These are phyloP conservation scores for Lactarius quietus DNA, from an alignment of 768 basidiomycete species.

Conservation along the genomic window DNA sequence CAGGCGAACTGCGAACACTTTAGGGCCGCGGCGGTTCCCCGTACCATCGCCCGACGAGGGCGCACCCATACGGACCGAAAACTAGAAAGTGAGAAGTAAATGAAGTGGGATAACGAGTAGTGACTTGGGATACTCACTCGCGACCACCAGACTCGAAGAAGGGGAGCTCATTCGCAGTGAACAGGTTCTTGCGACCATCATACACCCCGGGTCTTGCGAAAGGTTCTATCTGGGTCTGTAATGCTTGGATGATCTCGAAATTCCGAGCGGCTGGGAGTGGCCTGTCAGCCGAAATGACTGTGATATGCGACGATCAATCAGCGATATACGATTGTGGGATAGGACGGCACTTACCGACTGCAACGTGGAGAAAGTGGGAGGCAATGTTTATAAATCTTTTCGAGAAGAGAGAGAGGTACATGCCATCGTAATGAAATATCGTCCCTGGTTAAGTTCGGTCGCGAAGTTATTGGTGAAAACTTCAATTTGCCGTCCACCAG, in stretches of 20 bases:
- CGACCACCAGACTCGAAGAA: slow-evolving; percentile 46
- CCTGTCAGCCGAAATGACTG: slow-evolving; percentile 68
- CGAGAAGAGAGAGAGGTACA: slow-evolving; percentile 29
- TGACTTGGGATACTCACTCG: slow-evolving; percentile 39
- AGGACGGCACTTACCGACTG: slow-evolving; percentile 43
- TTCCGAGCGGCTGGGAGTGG: slow-evolving; percentile 62
- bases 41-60: slow-evolving; percentile 16
- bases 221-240: slow-evolving; percentile 58
- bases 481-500: slow-evolving; percentile 43
- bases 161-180: slow-evolving; percentile 56
- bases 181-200: slow-evolving; percentile 78
- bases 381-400: not conserved
- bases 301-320: slow-evolving; percentile 5
- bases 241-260: slow-evolving; percentile 59
- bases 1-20: slow-evolving; percentile 64
- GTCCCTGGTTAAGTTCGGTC: slow-evolving; percentile 55
- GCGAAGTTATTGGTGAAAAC: slow-evolving; percentile 61
- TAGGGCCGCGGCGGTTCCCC: slow-evolving; percentile 41
- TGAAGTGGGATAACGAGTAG: slow-evolving; percentile 4
- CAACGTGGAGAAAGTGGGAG: not conserved
- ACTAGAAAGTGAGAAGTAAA: slow-evolving; percentile 39
- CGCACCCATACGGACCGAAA: slow-evolving; percentile 51
- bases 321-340: not conserved
- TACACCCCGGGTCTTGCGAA: slow-evolving; percentile 75
- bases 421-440: slow-evolving; percentile 80